Percentiles rank a stretch among this genome's conserved stretches.
Conservation (phyloP, 139 green algal species). For the Zygnema cylindricum region DNA sequence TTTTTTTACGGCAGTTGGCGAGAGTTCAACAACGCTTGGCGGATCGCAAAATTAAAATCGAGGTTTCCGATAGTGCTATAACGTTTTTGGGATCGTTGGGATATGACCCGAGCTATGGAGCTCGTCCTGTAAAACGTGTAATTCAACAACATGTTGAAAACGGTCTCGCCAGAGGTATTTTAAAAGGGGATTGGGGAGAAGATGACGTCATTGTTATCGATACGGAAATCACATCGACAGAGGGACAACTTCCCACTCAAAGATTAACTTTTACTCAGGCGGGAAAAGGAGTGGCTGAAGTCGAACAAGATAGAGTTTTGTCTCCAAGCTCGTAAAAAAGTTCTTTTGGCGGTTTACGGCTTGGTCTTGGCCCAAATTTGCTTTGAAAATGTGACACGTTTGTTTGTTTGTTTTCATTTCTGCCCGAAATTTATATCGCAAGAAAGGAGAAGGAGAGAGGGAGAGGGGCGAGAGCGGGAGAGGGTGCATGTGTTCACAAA, state of each 20-base stretch:
- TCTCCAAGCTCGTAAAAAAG: too few species aligned
- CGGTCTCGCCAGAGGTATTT: conserved; percentile 81
- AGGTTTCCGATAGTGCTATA: conserved; percentile 72
- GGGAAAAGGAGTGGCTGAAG: background rate
- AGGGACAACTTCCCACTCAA: conserved; percentile 17
- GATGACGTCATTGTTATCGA: conserved; percentile 76
- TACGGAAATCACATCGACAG: conserved; percentile 32
- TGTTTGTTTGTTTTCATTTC: too few species aligned
- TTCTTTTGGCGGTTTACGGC: too few species aligned
- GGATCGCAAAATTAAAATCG: conserved; percentile 88
- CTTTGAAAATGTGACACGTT: too few species aligned
- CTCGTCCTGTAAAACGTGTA: conserved; percentile 94
- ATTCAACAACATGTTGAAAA: conserved; percentile 97
- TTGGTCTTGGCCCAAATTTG: too few species aligned
- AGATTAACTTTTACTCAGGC: conserved; percentile 17
- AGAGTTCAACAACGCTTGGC: conserved; percentile 78
- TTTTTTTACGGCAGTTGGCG: conserved; percentile 64
- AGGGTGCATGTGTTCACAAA: background rate
- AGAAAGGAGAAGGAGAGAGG: background rate
- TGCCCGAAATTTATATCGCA: too few species aligned
- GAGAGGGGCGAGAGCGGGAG: background rate
- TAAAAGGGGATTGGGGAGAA: conserved; percentile 78
- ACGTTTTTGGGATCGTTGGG: conserved; percentile 79
- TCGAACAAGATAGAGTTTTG: too few species aligned
- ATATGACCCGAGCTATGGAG: conserved; percentile 93